Conservation (phyloP, 2,329 filamentous ascomycete genomes). For the Alternaria triticina region DNA sequence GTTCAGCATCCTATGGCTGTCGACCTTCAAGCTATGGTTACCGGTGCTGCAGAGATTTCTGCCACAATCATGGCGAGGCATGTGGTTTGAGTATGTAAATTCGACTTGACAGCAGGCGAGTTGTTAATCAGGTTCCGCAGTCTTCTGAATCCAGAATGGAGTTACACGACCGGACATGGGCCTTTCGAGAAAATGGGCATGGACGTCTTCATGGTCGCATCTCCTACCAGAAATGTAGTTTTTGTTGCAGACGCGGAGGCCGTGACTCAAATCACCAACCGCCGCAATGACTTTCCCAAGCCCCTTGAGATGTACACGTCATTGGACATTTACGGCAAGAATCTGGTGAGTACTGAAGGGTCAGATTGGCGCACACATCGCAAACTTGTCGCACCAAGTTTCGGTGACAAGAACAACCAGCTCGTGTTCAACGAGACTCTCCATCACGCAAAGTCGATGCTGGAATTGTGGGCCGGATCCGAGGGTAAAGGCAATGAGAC, state of each 20-base stretch:
- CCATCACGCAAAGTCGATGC: slow-evolving; percentile 60
- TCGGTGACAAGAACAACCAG: slow-evolving; percentile 77
- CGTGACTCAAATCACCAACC: slow-evolving; percentile 68
- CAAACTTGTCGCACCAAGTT: slow-evolving; percentile 72
- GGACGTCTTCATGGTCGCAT: slow-evolving; percentile 70
- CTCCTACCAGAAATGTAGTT: slow-evolving; percentile 61
- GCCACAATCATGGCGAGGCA: slow-evolving; percentile 62
- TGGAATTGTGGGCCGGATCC: slow-evolving; percentile 39
- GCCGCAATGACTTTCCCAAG: slow-evolving; percentile 76
- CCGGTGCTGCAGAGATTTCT: slow-evolving; percentile 61
- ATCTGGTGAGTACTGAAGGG: slow-evolving; percentile 74
- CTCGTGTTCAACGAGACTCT: slow-evolving; percentile 70
- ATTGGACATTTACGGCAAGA: slow-evolving; percentile 72
- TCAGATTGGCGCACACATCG: slow-evolving; percentile 73
- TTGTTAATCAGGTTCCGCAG: slow-evolving; percentile 42
- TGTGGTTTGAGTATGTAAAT: slow-evolving; percentile 64
- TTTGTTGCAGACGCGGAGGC: slow-evolving; percentile 69
- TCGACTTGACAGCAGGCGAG: neutral
- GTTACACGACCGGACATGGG: slow-evolving; percentile 62
- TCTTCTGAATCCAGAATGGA: slow-evolving; percentile 65
- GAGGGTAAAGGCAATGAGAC: slow-evolving; percentile 47
- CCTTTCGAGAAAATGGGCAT: slow-evolving; percentile 64
- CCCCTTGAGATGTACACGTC: slow-evolving; percentile 65
- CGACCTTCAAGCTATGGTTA: slow-evolving; percentile 62
- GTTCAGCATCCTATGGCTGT: slow-evolving; percentile 62